These are phyloP conservation scores for Fusarium sambucinum DNA, from an alignment of 2,329 filamentous ascomycete species.

Conservation along the genomic window DNA sequence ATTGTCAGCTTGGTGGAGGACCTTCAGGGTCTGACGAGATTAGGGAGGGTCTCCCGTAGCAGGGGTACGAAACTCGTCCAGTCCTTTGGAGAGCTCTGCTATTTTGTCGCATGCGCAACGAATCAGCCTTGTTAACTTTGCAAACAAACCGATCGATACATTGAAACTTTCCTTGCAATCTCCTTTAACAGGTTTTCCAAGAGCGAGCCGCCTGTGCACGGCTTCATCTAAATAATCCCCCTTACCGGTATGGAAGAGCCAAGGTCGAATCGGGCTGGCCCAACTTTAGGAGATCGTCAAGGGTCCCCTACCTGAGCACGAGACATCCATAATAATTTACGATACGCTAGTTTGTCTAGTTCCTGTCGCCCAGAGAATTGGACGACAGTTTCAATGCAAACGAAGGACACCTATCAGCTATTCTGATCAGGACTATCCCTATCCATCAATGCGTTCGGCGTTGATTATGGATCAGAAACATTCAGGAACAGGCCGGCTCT, in stretches of 20 bases:
- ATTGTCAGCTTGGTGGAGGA: constrained; percentile 27
- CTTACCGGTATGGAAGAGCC: constrained; percentile 11
- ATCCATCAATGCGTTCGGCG: background rate
- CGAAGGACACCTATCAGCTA: constrained; percentile 6
- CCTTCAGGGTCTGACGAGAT: constrained; percentile 42
- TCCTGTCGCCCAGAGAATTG: constrained; percentile 20
- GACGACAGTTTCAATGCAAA: constrained; percentile 28
- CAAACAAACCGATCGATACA: constrained; percentile 18
- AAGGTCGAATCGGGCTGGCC: constrained; percentile 31
- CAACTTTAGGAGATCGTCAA: constrained; percentile 36
- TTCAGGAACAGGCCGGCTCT: background rate
- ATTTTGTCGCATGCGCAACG: constrained; percentile 5
- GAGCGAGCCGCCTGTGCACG: constrained; percentile 18
- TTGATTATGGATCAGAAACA: background rate
- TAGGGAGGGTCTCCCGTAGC: constrained; percentile 40
- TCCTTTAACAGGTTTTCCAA: constrained; percentile 2
- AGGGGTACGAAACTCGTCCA: constrained; percentile 44
- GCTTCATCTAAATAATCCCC: constrained; percentile 13
- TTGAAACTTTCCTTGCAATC: constrained; percentile 35
- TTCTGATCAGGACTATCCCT: constrained; percentile 6
- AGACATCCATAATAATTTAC: constrained; percentile 33
- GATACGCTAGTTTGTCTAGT: constrained; percentile 27
- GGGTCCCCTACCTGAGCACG: constrained; percentile 34
- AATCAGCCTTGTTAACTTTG: background rate
- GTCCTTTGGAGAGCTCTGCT: constrained; percentile 17